These are phyloP conservation scores for Flammula alnicola DNA, from an alignment of 1,284 basidiomycete species.

Conservation along the genomic window DNA sequence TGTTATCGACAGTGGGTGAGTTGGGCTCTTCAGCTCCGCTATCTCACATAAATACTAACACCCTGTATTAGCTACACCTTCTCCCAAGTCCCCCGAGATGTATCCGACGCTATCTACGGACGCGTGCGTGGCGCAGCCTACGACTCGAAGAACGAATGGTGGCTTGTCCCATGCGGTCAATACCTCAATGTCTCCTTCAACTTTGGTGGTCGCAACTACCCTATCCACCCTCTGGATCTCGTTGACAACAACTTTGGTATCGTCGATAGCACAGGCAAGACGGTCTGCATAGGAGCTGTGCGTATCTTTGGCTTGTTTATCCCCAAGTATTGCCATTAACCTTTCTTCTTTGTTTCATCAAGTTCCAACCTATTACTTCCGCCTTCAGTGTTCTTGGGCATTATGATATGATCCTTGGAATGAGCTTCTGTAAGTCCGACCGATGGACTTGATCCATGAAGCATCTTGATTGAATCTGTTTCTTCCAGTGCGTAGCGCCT, in stretches of 20 bases:
- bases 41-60: constrained; percentile 13
- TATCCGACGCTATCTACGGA: constrained; percentile 81
- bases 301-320: constrained; percentile 33
- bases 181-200: constrained; percentile 70
- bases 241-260: constrained; percentile 69
- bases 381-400: constrained; percentile 77
- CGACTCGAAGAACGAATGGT: constrained; percentile 58
- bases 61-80: constrained; percentile 29
- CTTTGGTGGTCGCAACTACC: constrained; percentile 70
- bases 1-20: constrained; percentile 73
- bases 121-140: constrained; percentile 76
- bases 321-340: neutral
- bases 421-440: constrained; percentile 69
- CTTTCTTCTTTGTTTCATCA: constrained; percentile 4
- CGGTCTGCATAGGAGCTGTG: constrained; percentile 71
- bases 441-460: neutral
- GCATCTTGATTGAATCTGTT: constrained; percentile 2
- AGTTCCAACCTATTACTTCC: constrained; percentile 83
- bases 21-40: constrained; percentile 33
- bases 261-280: constrained; percentile 57
- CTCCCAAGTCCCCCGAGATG: constrained; percentile 69
- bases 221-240: constrained; percentile 74
- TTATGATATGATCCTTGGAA: constrained; percentile 82
- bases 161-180: constrained; percentile 78
- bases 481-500: constrained; percentile 66